Evolutionary conservation across 371 early-diverging fungal species (phyloP).

Genomic region (Mucor sp.): DNA sequence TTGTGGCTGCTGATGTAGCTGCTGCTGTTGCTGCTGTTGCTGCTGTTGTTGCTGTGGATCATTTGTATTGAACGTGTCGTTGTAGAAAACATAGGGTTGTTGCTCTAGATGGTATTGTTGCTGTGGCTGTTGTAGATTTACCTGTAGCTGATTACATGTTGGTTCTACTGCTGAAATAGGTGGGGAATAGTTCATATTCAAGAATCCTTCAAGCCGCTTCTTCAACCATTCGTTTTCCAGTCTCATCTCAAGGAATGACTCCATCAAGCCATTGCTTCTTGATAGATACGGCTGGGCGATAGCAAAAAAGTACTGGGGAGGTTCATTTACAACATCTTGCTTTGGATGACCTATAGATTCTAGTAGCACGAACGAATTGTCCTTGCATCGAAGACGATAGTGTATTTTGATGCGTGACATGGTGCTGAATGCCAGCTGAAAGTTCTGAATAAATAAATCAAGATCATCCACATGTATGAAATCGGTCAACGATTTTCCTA

Average conservation of each 20-base stretch:
- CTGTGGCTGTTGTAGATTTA: background rate
- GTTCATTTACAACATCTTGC: background rate
- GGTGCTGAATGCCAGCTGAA: conserved; percentile 32
- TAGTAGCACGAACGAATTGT: conserved; percentile 41
- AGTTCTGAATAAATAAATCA: conserved; percentile 40
- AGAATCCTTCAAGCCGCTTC: conserved; percentile 23
- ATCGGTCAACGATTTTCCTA: conserved; percentile 46
- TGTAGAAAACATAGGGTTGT: background rate
- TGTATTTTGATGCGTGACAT: conserved; percentile 29
- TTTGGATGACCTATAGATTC: conserved; percentile 47
- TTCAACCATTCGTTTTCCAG: conserved; percentile 47
- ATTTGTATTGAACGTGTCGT: background rate
- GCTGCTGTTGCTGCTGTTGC: background rate
- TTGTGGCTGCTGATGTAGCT: background rate
- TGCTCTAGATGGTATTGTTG: background rate
- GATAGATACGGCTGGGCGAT: conserved; percentile 49
- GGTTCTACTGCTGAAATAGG: background rate
- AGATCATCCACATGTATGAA: conserved; percentile 59
- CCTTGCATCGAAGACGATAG: conserved; percentile 47
- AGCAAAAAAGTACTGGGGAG: conserved; percentile 38
- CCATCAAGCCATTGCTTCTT: conserved; percentile 34
- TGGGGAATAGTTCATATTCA: background rate
- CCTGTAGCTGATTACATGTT: background rate
- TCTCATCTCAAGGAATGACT: conserved; percentile 46
- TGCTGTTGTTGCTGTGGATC: background rate